Base-by-base conservation (phyloP, 2,329 filamentous ascomycete species). In the Amphichorda felina region DNA sequence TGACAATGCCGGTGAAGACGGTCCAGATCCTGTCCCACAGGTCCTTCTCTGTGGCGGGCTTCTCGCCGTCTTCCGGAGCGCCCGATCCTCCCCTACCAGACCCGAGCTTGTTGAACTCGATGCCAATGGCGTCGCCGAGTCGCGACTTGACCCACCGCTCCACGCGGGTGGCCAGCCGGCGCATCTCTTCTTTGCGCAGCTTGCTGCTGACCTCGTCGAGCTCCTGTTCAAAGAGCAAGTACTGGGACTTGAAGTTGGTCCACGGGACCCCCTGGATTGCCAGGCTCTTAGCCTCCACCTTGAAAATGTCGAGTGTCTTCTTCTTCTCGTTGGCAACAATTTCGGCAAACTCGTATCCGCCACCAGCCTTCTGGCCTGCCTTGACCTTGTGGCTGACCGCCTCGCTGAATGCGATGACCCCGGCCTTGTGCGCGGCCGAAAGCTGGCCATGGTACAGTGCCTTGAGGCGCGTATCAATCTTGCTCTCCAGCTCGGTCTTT, bases 1-100 rank as follows among this genome's bases (percentile, higher is more conserved):
- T 70, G 14, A 96, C 87, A 8, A 88, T 83, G 10, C 76, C 72
- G 6, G 75, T 79, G 50, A 98, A 98, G 25, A 86, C 74, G 22
- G 61, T 74, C 91, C 91, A 98, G 50, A 98, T 82, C 27, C 89
- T 79, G 54, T 98, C 91, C 91, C 93, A 98, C 13, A 98, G 76
- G 37, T 87, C 82, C 54, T 83, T 87, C 57, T 96, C 89, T 0
- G 72, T 63, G 1, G 67, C 51, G 2, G 81, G 77, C 57, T 81
- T 85, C 39, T 35, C 34, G 2, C 80, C 83, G 4, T 70, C 67
- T 49, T 88, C 86, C 1, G 87, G 82, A 1, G 85, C 86, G 36
- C 84, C 86, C 34, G 76, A 75, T 7, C 87, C 88, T 36, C 76
- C 85, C 49, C 88, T 76, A 11, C 88, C 88, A 25, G 86, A 91